Evolutionary conservation across 192 early-diverging fungal species (phyloP).

Genomic region (Kappamyces sp.): DNA sequence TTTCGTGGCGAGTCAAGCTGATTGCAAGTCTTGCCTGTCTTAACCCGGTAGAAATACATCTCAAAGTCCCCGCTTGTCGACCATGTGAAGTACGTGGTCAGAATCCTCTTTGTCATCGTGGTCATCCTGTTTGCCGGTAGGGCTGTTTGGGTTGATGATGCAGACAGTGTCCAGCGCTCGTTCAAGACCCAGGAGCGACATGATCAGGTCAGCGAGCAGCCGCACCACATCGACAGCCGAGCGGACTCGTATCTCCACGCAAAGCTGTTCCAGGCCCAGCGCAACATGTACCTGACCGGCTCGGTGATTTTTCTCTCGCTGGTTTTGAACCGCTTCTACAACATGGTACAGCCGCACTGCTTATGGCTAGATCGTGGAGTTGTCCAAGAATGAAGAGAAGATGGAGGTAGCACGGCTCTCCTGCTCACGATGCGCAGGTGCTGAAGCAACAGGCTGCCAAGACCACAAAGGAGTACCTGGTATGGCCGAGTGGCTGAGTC

Average conservation of each 20-base stretch:
- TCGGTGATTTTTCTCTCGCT: slow-evolving; percentile 32
- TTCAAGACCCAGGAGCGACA: slow-evolving; percentile 12
- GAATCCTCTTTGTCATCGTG: slow-evolving; percentile 23
- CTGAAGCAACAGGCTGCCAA: slow-evolving; percentile 36
- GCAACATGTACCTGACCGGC: slow-evolving; percentile 38
- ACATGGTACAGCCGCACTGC: no score
- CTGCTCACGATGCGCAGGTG: no score
- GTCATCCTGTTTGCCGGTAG: slow-evolving; percentile 22
- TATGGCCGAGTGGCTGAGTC: background rate
- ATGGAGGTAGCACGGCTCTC: background rate
- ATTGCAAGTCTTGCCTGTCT: background rate
- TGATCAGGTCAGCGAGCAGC: slow-evolving; percentile 2
- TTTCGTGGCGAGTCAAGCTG: slow-evolving; percentile 15
- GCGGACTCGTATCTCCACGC: slow-evolving; percentile 20
- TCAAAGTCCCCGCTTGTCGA: slow-evolving; percentile 16
- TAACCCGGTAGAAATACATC: no score
- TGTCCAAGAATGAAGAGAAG: slow-evolving; percentile 26
- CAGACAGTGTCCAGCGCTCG: slow-evolving; percentile 8
- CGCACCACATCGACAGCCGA: slow-evolving; percentile 7
- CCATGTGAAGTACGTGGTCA: slow-evolving; percentile 11
- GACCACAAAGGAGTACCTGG: slow-evolving; percentile 31
- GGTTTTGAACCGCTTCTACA: slow-evolving; percentile 28
- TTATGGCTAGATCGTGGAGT: no score
- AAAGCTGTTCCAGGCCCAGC: slow-evolving; percentile 28
- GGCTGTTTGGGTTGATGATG: background rate